Evolutionary conservation across 176 grass and related monocot species (phyloP).

Genomic region (Carex scoparia): DNA sequence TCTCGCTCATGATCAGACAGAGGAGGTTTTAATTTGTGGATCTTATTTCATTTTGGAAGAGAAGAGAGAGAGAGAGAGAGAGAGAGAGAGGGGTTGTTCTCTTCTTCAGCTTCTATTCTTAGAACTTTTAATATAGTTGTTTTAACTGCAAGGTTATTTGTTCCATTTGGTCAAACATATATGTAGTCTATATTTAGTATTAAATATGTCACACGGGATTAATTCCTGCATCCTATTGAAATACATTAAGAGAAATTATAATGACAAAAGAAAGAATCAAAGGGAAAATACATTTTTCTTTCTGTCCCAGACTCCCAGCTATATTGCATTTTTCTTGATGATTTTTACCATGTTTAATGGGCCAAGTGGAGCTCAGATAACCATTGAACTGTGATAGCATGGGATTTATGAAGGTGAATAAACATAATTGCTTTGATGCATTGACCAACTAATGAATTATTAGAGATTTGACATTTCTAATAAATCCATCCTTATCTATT

Average conservation of each 20-base stretch:
- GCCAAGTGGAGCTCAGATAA: not conserved
- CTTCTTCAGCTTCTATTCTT: constrained; percentile 20
- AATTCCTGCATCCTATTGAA: not conserved
- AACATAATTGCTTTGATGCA: not conserved
- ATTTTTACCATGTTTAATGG: not conserved
- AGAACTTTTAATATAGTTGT: constrained; percentile 1
- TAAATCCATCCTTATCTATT: not conserved
- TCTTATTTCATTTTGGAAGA: constrained; percentile 6
- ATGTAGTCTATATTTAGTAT: constrained; percentile 17
- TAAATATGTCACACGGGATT: not conserved
- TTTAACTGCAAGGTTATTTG: not conserved
- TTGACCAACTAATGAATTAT: not conserved
- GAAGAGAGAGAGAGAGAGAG: not conserved
- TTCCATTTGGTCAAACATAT: constrained; percentile 5
- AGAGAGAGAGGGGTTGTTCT: not conserved
- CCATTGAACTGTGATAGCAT: not conserved
- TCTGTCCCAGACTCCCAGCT: not conserved
- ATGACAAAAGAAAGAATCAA: not conserved
- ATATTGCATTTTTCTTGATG: not conserved
- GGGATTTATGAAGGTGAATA: not conserved
- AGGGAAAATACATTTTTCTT: not conserved
- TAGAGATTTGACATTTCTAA: not conserved
- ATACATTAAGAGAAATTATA: not conserved
- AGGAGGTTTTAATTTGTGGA: not conserved
- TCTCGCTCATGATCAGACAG: constrained; percentile 5